Evolutionary conservation across 352 stramenopile species (phyloP).

Genomic region (Phytophthora lateralis): DNA sequence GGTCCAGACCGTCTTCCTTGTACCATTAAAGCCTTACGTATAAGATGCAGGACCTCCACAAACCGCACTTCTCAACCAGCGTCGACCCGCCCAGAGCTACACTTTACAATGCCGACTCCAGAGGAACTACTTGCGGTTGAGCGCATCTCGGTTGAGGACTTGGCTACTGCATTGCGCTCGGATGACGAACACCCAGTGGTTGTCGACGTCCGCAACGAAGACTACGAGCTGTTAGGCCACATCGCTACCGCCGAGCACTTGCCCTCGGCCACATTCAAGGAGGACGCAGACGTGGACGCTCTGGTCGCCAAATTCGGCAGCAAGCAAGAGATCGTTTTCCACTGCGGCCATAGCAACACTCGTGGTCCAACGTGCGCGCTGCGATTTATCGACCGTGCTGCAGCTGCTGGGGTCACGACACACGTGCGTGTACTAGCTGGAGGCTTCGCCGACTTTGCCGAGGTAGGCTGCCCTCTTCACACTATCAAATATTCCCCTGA

Average conservation of each 20-base stretch:
- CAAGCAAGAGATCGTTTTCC: slow-evolving; percentile 43
- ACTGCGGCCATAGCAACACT: slow-evolving; percentile 45
- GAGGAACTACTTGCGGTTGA: slow-evolving; percentile 33
- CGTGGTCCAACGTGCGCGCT: slow-evolving; percentile 44
- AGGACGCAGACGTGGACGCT: slow-evolving; percentile 44
- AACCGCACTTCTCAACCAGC: slow-evolving; percentile 6
- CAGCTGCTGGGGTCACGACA: slow-evolving; percentile 21
- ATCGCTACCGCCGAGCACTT: slow-evolving; percentile 40
- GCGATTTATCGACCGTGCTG: slow-evolving; percentile 35
- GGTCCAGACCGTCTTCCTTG: not conserved
- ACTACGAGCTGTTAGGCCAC: slow-evolving; percentile 38
- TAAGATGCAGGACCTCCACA: not conserved
- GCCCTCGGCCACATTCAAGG: slow-evolving; percentile 35
- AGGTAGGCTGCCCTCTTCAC: slow-evolving; percentile 16
- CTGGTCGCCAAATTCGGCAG: slow-evolving; percentile 33
- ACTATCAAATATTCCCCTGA: not conserved
- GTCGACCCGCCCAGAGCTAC: not conserved
- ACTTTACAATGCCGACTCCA: slow-evolving; percentile 20
- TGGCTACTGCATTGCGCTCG: slow-evolving; percentile 24
- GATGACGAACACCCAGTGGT: slow-evolving; percentile 14
- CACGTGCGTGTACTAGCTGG: slow-evolving; percentile 32
- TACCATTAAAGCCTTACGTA: no score
- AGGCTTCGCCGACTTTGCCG: slow-evolving; percentile 31
- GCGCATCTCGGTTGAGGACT: slow-evolving; percentile 32
- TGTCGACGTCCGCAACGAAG: slow-evolving; percentile 39